These are phyloP conservation scores for Coemansia sp. DNA, from an alignment of 192 early-diverging fungal genomes.

Conservation along the genomic window DNA sequence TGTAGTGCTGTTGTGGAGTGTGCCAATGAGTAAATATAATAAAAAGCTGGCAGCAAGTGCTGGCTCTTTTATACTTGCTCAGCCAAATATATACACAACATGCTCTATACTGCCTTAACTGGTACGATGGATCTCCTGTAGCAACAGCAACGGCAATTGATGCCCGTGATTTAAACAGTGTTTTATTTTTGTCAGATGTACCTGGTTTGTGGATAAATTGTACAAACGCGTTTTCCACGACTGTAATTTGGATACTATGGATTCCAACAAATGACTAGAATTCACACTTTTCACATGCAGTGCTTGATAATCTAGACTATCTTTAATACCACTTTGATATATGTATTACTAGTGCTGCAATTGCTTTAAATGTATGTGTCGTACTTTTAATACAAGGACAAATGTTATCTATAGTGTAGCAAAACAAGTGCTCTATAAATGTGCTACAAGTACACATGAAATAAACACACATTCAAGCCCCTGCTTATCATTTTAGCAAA, in stretches of 20 bases:
- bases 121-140: neutral
- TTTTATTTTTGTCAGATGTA: neutral
- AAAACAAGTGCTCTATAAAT: too few species aligned
- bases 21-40: too few species aligned
- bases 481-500: too few species aligned
- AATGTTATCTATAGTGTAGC: too few species aligned
- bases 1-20: too few species aligned
- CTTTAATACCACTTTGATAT: neutral
- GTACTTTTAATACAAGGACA: neutral
- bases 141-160: neutral
- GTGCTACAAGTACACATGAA: too few species aligned
- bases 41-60: too few species aligned
- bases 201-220: neutral
- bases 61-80: too few species aligned
- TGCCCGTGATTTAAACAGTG: neutral
- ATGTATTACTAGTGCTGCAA: neutral
- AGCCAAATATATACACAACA: too few species aligned
- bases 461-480: too few species aligned
- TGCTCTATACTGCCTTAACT: neutral
- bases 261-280: neutral
- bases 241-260: neutral
- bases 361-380: neutral
- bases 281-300: neutral
- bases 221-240: too few species aligned
- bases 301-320: neutral